Evolutionary conservation across 331 rosid genomes (phyloP), one percentile per base, ranked within the genome.

Genomic region (Pyrus hybrid): DNA sequence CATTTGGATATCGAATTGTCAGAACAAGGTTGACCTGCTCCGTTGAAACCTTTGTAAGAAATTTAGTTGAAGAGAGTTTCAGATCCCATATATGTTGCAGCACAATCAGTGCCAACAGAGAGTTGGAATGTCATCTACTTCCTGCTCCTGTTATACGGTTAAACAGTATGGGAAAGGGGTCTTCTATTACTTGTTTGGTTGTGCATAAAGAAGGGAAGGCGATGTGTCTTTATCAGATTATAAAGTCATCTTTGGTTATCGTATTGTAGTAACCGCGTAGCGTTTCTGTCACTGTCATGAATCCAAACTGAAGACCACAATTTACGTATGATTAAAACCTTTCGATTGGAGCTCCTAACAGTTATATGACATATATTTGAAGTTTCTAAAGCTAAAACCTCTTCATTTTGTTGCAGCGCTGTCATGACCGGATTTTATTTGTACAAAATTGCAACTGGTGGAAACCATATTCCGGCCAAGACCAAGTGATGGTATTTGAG

Each of bases 381-480:
- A 71, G 67, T 75, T 64, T 63, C 26, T 49, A 71, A 72, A 57
- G 64, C 72, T 79, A 67, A 37, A 65, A 70, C 26, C 3, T 18
- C 16, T 62, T 63, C 29, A 14, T 65, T 78, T 68, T 67, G 54
- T 6, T 85, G 90, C 88, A 92, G 93, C 65, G 90, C 83, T 76
- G 67, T 92, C 71, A 92, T 92, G 96, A 88, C 91, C 33, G 72
- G 56, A 26, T 90, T 92, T 83, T 90, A 88, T 85, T 83, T 92
- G 82, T 86, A 53, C 93, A 92, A 92, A 87, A 72, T 88, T 37
- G 89, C 85, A 72, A 90, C 85, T 4, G 97, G 97, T 13, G 97
- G 97, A 75, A 92, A 92, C 86, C 93, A 86, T 72, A 73, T 90
- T 73, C 86, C 92, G 43, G 79, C 85, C 41, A 92, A 92, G 85